Conservation (phyloP, 495 filamentous ascomycete genomes). For the Lasiosphaeria hispida region DNA sequence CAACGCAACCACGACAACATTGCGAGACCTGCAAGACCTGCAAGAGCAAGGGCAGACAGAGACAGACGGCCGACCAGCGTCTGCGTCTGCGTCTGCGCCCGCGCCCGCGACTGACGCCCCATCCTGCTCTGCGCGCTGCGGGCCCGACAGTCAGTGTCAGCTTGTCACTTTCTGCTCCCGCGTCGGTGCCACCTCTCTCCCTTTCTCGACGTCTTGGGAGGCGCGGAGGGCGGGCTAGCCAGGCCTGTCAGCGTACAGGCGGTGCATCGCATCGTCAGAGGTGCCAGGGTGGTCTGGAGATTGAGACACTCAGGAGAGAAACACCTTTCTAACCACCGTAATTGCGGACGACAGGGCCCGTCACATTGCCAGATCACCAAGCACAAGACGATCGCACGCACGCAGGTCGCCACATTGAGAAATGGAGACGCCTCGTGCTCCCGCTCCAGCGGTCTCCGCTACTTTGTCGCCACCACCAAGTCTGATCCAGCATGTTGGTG, state of each 20-base stretch:
- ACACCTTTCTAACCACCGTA: background rate
- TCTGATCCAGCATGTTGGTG: background rate
- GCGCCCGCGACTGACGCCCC: too few relatives aligned
- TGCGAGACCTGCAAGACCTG: background rate
- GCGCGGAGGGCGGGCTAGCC: too few relatives aligned
- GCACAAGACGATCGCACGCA: conserved; percentile 10
- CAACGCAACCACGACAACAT: conserved; percentile 4
- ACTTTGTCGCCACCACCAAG: conserved; percentile 2
- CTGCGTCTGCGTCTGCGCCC: background rate
- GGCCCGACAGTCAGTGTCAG: background rate
- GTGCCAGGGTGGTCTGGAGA: too few relatives aligned
- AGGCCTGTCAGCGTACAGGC: too few relatives aligned
- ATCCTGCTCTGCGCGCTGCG: background rate
- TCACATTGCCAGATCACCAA: conserved; percentile 14
- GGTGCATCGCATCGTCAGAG: too few relatives aligned
- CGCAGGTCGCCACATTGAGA: conserved; percentile 12
- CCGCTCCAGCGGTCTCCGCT: background rate
- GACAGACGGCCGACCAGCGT: conserved; percentile 3
- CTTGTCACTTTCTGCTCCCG: conserved; percentile 6
- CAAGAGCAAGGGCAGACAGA: background rate
- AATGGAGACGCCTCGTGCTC: conserved; percentile 1
- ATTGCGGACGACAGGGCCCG: background rate
- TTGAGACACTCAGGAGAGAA: background rate
- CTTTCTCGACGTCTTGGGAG: too few relatives aligned
- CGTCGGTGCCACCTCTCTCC: background rate